Evolutionary conservation across 2,329 filamentous ascomycete species (phyloP).

Genomic region (Verticillium klebahnii): DNA sequence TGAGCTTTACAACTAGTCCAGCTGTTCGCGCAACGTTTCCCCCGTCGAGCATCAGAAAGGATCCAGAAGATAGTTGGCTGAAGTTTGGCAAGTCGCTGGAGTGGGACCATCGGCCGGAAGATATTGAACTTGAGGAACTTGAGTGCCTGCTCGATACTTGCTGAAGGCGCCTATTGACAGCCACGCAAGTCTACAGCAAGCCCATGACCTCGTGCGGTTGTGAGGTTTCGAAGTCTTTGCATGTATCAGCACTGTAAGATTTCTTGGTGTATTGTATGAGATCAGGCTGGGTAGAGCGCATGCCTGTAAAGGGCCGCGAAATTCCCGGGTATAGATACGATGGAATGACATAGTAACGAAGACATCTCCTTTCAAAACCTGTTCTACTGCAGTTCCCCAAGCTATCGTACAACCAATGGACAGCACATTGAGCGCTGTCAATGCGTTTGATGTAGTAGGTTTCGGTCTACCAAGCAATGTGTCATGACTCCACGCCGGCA

Average conservation of each 20-base stretch:
- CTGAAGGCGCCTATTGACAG: slow-evolving; percentile 30
- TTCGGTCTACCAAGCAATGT: not conserved
- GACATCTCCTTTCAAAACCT: not conserved
- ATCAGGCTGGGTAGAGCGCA: not conserved
- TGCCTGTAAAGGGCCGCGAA: not conserved
- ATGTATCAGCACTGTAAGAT: not conserved
- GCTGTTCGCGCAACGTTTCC: slow-evolving; percentile 45
- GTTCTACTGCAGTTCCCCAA: no score
- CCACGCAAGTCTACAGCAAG: no score
- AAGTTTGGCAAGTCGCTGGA: slow-evolving; percentile 42
- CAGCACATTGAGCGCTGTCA: no score
- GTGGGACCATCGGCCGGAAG: slow-evolving; percentile 75
- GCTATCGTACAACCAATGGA: no score
- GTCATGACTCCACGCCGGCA: slow-evolving; percentile 7
- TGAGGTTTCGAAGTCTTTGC: no score
- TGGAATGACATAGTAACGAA: not conserved
- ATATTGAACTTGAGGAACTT: slow-evolving; percentile 87
- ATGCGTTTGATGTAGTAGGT: not conserved
- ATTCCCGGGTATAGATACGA: not conserved
- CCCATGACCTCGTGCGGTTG: no score
- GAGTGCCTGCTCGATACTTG: slow-evolving; percentile 79
- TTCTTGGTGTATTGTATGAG: not conserved
- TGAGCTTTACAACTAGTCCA: slow-evolving; percentile 48
- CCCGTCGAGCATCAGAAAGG: slow-evolving; percentile 22
- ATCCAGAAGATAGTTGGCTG: slow-evolving; percentile 37